Evolutionary conservation across 163 green algal species (phyloP).

Genomic region (Scenedesmus sp.): DNA sequence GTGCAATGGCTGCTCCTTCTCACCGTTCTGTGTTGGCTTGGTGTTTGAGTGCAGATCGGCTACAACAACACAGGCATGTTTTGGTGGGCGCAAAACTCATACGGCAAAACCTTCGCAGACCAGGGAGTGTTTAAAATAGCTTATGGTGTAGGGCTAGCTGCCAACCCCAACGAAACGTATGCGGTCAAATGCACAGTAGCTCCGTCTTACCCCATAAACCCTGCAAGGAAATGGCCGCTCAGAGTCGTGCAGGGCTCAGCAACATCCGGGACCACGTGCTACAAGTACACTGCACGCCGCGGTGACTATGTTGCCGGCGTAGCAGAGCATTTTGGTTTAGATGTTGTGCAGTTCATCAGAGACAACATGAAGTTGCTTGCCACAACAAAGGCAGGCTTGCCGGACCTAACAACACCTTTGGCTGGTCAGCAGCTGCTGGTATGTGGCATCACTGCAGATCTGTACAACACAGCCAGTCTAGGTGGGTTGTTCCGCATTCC

Average conservation of each 20-base stretch:
- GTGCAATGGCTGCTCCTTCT: no score
- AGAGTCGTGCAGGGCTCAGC: not conserved
- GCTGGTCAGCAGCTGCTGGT: not conserved
- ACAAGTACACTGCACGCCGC: not conserved
- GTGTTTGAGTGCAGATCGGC: not conserved
- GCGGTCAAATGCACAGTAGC: not conserved
- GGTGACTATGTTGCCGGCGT: not conserved
- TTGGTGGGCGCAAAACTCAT: slow-evolving; percentile 26
- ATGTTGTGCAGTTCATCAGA: not conserved
- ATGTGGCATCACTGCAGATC: not conserved
- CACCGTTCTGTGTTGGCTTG: no score
- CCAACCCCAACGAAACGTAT: not conserved
- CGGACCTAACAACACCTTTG: not conserved
- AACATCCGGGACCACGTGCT: not conserved
- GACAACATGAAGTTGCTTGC: not conserved
- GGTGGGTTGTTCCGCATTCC: no score
- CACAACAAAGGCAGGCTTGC: not conserved
- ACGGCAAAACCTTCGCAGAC: not conserved
- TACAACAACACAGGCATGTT: slow-evolving; percentile 5
- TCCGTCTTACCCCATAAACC: not conserved
- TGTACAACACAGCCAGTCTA: not conserved
- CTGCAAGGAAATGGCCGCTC: not conserved
- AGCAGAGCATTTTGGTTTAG: not conserved
- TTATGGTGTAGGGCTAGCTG: not conserved
- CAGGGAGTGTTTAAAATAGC: not conserved